These are phyloP conservation scores for Fragilariopsis cylindrus DNA, from an alignment of 108 stramenopile genomes.

Conservation along the genomic window DNA sequence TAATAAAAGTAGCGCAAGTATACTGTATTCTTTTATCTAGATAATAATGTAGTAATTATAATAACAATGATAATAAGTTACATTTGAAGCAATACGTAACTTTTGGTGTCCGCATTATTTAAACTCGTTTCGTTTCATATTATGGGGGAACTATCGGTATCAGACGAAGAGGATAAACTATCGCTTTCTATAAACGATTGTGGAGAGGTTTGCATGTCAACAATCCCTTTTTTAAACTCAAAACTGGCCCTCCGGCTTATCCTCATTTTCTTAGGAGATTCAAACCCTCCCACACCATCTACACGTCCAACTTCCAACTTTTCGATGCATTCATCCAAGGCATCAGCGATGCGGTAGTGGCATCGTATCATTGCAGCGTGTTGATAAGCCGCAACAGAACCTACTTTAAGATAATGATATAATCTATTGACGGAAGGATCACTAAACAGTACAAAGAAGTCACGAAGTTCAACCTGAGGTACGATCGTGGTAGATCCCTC, in stretches of 20 bases:
- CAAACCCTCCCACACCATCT: not conserved
- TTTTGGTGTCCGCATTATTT: too few relatives aligned
- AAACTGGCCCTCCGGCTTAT: conserved; percentile 40
- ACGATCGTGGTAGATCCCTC: conserved; percentile 84
- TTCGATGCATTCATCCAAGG: conserved; percentile 82
- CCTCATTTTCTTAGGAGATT: not conserved
- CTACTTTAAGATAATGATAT: conserved; percentile 68
- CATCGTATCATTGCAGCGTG: conserved; percentile 80
- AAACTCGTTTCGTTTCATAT: too few relatives aligned
- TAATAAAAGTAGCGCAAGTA: too few relatives aligned
- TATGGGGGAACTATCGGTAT: too few relatives aligned
- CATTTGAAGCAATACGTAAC: too few relatives aligned
- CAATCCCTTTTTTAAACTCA: conserved; percentile 60
- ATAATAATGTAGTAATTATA: too few relatives aligned
- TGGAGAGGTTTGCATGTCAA: not conserved
- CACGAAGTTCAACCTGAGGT: conserved; percentile 68
- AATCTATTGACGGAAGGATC: conserved; percentile 59
- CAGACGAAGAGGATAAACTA: too few relatives aligned
- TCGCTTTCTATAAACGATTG: too few relatives aligned
- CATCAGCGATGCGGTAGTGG: conserved; percentile 81
- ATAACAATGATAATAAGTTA: too few relatives aligned
- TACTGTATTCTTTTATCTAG: too few relatives aligned
- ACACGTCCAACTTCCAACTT: conserved; percentile 39
- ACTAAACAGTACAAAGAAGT: conserved; percentile 70
- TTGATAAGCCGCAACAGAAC: conserved; percentile 81